Evolutionary conservation across 1,139 yeast species (phyloP).

Genomic region (Suhomyces coccinellae): DNA sequence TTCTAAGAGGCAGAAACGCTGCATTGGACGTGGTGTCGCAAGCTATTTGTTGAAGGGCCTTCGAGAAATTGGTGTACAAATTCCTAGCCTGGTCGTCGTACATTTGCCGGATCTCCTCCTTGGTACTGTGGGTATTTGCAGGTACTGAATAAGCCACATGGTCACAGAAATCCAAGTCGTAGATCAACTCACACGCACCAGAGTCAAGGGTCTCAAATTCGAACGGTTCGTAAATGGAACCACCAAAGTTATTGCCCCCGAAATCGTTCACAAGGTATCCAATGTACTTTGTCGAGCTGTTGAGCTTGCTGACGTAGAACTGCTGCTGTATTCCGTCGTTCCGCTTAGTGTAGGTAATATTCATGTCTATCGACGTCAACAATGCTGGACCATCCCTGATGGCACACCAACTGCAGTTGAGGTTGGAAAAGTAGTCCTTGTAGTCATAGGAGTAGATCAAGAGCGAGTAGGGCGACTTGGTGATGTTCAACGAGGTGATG

Average conservation of each 20-base stretch:
- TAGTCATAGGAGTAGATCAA: conserved; percentile 48
- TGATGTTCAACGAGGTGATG: conserved; percentile 26
- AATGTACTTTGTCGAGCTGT: conserved; percentile 60
- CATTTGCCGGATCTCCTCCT: conserved; percentile 26
- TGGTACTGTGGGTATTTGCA: conserved; percentile 36
- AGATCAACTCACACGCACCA: conserved; percentile 70
- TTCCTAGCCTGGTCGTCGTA: conserved; percentile 67
- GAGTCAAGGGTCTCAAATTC: conserved; percentile 59
- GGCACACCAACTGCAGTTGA: conserved; percentile 75
- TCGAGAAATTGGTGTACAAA: conserved; percentile 64
- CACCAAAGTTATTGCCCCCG: conserved; percentile 51
- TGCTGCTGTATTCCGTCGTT: conserved; percentile 56
- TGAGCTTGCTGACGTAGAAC: conserved; percentile 61
- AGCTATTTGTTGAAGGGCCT: conserved; percentile 72
- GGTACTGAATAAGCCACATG: conserved; percentile 91
- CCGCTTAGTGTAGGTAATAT: conserved; percentile 47
- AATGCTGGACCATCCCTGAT: conserved; percentile 51
- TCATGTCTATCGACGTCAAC: conserved; percentile 22
- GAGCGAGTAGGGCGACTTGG: conserved; percentile 42
- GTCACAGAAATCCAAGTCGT: conserved; percentile 72
- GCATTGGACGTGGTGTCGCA: conserved; percentile 76
- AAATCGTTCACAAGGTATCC: conserved; percentile 65
- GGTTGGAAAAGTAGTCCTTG: conserved; percentile 36
- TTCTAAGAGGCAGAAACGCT: conserved; percentile 67
- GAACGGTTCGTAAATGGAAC: conserved; percentile 61